A percentile compares a stretch with the other conserved stretches of the same genome.
Evolutionary conservation across 495 filamentous ascomycete species (phyloP).

Genomic region (Xylaria intraflava): DNA sequence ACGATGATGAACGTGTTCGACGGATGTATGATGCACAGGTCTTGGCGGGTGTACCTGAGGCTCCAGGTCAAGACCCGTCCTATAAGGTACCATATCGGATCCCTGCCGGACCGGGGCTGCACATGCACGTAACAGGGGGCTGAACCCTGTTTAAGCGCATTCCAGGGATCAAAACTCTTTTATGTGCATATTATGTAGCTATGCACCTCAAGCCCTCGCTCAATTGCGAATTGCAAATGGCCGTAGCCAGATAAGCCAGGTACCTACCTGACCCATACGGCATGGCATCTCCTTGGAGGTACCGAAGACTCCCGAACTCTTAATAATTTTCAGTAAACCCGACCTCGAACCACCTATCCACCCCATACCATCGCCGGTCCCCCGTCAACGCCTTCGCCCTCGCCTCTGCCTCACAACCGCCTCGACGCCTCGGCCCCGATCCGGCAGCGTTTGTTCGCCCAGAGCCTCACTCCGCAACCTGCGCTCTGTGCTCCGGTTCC

Average conservation of each 20-base stretch:
- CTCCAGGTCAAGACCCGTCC: not conserved
- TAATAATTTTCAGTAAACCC: constrained; percentile 11
- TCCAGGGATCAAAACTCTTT: not conserved
- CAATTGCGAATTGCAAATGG: not conserved
- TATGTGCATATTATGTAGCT: not conserved
- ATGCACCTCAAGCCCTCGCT: not conserved
- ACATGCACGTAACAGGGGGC: not conserved
- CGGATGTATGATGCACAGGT: constrained; percentile 4
- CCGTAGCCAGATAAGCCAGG: not conserved
- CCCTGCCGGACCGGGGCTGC: constrained; percentile 7
- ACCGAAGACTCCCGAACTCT: constrained; percentile 4
- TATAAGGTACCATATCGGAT: too few relatives aligned
- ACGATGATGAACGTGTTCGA: too few relatives aligned
- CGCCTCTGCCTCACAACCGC: not conserved
- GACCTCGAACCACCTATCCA: constrained; percentile 6
- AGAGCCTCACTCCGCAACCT: not conserved
- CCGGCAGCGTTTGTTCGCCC: not conserved
- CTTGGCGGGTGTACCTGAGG: constrained; percentile 5
- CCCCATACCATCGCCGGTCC: not conserved
- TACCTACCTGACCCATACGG: not conserved
- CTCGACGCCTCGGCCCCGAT: not conserved
- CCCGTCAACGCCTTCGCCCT: constrained; percentile 1
- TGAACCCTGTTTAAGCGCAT: not conserved
- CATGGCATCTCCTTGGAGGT: not conserved
- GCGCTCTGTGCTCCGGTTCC: constrained; percentile 1